phyloP scores from a whole-genome alignment of 768 basidiomycete species.

The Pseudohyphozyma bogoriensis region DNA sequence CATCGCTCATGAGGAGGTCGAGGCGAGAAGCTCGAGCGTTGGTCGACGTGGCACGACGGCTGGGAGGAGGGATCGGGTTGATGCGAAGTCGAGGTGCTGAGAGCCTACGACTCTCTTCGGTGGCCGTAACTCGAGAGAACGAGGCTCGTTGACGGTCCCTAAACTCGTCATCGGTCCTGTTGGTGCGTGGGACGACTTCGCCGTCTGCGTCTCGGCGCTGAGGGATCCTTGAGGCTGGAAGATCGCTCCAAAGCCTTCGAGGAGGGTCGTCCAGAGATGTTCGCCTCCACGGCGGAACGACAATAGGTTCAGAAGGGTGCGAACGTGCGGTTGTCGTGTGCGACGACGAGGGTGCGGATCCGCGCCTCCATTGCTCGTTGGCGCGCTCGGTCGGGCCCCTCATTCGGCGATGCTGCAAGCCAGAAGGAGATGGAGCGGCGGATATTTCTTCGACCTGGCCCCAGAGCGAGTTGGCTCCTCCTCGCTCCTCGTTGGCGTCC shows the following conservation, averaged over 20 bases:
- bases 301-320: background rate
- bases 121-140: too few species aligned
- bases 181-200: too few species aligned
- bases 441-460: background rate
- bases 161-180: too few species aligned
- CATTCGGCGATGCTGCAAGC: too few species aligned
- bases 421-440: background rate
- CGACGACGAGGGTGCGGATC: background rate
- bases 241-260: background rate
- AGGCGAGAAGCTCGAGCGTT: too few species aligned
- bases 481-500: background rate
- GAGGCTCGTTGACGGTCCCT: too few species aligned
- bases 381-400: slow-evolving; percentile 10
- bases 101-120: too few species aligned
- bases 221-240: background rate
- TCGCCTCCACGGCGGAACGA: slow-evolving; percentile 1
- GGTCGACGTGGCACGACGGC: too few species aligned
- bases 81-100: too few species aligned
- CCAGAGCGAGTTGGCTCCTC: background rate
- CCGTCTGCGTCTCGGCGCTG: too few species aligned
- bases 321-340: background rate
- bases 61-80: too few species aligned
- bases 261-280: background rate
- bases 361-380: slow-evolving; percentile 19
- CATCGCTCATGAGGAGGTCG: too few species aligned